A percentile compares a stretch with the other conserved stretches of the same genome.
Conservation (phyloP, 1,139 yeast species). For the Saccharomyces hybrid region DNA sequence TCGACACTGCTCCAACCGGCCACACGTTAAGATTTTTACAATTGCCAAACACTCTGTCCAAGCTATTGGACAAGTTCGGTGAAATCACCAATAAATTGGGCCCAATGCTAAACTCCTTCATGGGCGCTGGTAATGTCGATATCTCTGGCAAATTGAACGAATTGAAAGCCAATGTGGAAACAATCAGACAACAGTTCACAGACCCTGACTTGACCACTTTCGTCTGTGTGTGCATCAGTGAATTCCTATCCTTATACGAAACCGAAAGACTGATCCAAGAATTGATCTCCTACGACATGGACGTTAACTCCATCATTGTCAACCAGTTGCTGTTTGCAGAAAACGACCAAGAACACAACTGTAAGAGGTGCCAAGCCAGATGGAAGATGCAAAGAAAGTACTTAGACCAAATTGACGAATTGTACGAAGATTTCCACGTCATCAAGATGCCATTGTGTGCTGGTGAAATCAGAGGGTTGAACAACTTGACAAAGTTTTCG, state of each 20-base stretch:
- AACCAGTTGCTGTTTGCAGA: slow-evolving; percentile 87
- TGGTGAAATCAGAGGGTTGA: slow-evolving; percentile 85
- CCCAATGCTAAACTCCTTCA: slow-evolving; percentile 72
- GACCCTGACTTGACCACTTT: slow-evolving; percentile 94
- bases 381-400: slow-evolving; percentile 95
- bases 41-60: slow-evolving; percentile 84
- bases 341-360: slow-evolving; percentile 48
- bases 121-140: slow-evolving; percentile 58
- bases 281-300: slow-evolving; percentile 87
- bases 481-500: slow-evolving; percentile 71
- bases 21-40: slow-evolving; percentile 92
- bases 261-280: slow-evolving; percentile 97
- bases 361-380: slow-evolving; percentile 86
- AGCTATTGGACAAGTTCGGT: slow-evolving; percentile 76
- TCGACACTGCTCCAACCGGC: slow-evolving; percentile 98
- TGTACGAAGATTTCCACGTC: slow-evolving; percentile 89
- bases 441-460: slow-evolving; percentile 93
- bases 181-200: slow-evolving; percentile 90
- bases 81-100: slow-evolving; percentile 83
- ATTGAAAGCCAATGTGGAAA: slow-evolving; percentile 72
- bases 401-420: slow-evolving; percentile 86
- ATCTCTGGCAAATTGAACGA: slow-evolving; percentile 75
- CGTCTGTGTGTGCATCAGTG: slow-evolving; percentile 95
- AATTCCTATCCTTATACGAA: slow-evolving; percentile 88
- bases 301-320: slow-evolving; percentile 89